Base-by-base conservation (phyloP, 2,329 filamentous ascomycete genomes). In the Ustulina deusta region DNA sequence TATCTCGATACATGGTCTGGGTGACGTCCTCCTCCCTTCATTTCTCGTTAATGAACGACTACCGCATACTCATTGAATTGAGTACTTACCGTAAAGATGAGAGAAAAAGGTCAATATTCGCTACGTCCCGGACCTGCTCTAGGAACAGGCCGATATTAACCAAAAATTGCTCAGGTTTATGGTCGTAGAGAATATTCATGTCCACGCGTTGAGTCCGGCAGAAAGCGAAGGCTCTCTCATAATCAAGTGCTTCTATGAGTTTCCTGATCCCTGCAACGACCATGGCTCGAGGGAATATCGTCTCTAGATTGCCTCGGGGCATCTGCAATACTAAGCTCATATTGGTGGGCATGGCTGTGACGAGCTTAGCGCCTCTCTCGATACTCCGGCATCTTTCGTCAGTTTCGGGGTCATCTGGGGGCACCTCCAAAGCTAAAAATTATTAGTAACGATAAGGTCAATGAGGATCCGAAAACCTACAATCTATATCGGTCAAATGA, bases 151-250 rank as follows among this genome's bases (percentile, higher is more conserved):
- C 84, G 11, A 97, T 87, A 71, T 90, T 92, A 3, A 86, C 82
- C 78, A 97, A 85, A 77, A 99, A 97, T 72, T 97, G 92, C 42
- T 90, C 85, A 0, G 95, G 93, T n/a, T 90, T 89, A 80, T 98
- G 93, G 76, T 99, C 96, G 76, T 97, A 95, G 2, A 99, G 83
- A 69, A 99, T 95, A 76, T 99, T 99, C 91, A 98, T 94, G 76
- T 99, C 96, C 0, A 99, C 96, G 73, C 97, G 89, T 78, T 99
- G 97, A 25, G 90, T 95, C 58, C 96, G 90, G 78, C 96, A 98
- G 69, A 93, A 91, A 25, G 92, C 83, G 77, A 97, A 99, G 0
- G 96, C 96, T 59, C 88, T 89, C 56, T 87, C 88, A 76, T 97
- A 99, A 74, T 96, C 89, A 78, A 92, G 92, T 36, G 87, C 84